These are phyloP conservation scores for Tylopilus sp. DNA, from an alignment of 768 basidiomycete species.

Conservation along the genomic window DNA sequence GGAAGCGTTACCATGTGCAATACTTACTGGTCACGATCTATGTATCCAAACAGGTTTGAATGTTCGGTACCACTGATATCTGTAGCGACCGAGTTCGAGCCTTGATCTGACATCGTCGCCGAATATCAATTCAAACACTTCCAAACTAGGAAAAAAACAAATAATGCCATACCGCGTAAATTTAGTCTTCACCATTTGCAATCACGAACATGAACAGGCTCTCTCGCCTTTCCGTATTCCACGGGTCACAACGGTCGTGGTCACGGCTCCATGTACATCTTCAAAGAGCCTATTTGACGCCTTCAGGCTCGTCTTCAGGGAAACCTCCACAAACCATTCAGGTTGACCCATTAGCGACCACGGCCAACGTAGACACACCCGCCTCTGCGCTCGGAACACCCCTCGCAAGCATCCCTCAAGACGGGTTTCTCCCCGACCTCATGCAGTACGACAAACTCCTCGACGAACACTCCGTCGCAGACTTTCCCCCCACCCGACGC, in stretches of 20 bases:
- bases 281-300: constrained; percentile 18
- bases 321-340: constrained; percentile 1
- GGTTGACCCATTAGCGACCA: constrained; percentile 1
- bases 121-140: constrained; percentile 2
- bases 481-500: constrained; percentile 49
- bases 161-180: constrained; percentile 19
- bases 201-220: constrained; percentile 26
- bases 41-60: constrained; percentile 54
- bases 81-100: constrained; percentile 42
- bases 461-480: constrained; percentile 54
- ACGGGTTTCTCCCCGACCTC: constrained; percentile 51
- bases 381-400: constrained; percentile 10
- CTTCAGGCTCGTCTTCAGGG: constrained; percentile 10
- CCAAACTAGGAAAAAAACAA: constrained; percentile 18
- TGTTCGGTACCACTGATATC: constrained; percentile 46
- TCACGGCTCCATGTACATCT: neutral
- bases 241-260: neutral
- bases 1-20: neutral
- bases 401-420: constrained; percentile 22
- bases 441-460: constrained; percentile 59
- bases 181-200: constrained; percentile 1
- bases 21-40: constrained; percentile 65
- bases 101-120: constrained; percentile 15
- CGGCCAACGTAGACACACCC: neutral
- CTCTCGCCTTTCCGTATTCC: constrained; percentile 2